A percentile compares a stretch with the other conserved stretches of the same genome.
Evolutionary conservation across 1,284 basidiomycete species (phyloP).

Genomic region (Moesziomyces sp.): DNA sequence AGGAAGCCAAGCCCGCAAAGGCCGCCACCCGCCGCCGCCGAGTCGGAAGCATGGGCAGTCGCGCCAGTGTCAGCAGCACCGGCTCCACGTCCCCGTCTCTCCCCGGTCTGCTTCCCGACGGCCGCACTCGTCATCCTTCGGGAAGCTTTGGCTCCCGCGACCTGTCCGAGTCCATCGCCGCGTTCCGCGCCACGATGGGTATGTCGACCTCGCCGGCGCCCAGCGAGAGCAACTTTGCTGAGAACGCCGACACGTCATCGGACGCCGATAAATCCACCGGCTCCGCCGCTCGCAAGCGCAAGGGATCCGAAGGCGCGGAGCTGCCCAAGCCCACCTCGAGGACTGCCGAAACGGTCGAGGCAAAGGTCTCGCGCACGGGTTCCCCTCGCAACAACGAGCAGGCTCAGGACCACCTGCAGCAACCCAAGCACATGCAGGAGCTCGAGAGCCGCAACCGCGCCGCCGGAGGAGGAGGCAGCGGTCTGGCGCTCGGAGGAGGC

Average conservation of each 20-base stretch:
- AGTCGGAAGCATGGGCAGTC: conserved; percentile 13
- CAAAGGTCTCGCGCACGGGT: conserved; percentile 23
- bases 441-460: conserved; percentile 15
- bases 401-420: conserved; percentile 8
- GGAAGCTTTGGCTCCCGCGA: conserved; percentile 42
- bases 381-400: conserved; percentile 12
- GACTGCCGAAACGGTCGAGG: conserved; percentile 17
- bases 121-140: conserved; percentile 46
- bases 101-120: conserved; percentile 44
- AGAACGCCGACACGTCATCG: conserved; percentile 11
- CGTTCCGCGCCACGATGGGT: conserved; percentile 42
- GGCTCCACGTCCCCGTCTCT: conserved; percentile 26
- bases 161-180: conserved; percentile 40
- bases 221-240: conserved; percentile 17
- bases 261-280: conserved; percentile 16
- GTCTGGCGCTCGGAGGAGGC: conserved; percentile 43
- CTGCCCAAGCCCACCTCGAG: conserved; percentile 26
- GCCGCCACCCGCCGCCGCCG: conserved; percentile 5
- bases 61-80: conserved; percentile 13
- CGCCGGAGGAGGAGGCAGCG: conserved; percentile 12
- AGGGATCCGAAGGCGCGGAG: conserved; percentile 19
- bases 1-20: conserved; percentile 1
- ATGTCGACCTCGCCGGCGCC: conserved; percentile 38
- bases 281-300: conserved; percentile 32
- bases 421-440: conserved; percentile 41